Base-by-base conservation (phyloP, 139 green algal genomes). In the Diplosphaera chodatii region DNA sequence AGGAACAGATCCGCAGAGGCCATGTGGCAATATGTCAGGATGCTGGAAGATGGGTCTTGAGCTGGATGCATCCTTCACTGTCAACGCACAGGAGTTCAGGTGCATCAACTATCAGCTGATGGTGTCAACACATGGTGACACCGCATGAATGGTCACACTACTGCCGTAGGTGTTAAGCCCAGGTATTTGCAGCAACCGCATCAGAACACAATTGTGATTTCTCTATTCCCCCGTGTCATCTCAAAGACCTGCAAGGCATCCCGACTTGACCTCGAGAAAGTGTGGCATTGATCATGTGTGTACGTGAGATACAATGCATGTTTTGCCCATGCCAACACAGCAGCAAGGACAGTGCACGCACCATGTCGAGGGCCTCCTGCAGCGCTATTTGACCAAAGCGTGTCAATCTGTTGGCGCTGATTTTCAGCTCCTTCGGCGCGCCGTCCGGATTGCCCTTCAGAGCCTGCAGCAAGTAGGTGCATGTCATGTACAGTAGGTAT, bases 331-430 rank as follows among this genome's bases (percentile, higher is more conserved):
- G 48, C 16, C 48, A 59, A 18, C 10, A 48, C 10, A 6, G 6
- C 10, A 20, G 37, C 37, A 48, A 20, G 6, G 37, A 48, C 10
- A n/a, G 37, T 20, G 48, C 95, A 48, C 88, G 92, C 30, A 99
- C 95, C 80, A 97, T 91, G 74, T 98, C 93, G 32, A 95, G 84
- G 0, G 95, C 95, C 79, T 99, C 95, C 6, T 70, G 89, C 30
- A 99, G 67, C 5, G 94, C 95, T 55, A 97, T 85, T 76, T 96
- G 88, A 0, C 93, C 94, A 83, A 97, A 96, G 29, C 86, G 87
- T 2, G 87, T 96, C 69, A 98, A 91, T 85, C 98, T 97, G 77
- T 98, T 98, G 72, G 86, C 86, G 74, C 91, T 94, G 18, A 98
- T 73, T 66, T 90, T 92, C 55, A 98, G 73, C 32, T 92, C 88